Percentiles rank a stretch among this genome's conserved stretches.
Conservation (phyloP, 2,329 filamentous ascomycete genomes). For the Clarireedia hainanense region DNA sequence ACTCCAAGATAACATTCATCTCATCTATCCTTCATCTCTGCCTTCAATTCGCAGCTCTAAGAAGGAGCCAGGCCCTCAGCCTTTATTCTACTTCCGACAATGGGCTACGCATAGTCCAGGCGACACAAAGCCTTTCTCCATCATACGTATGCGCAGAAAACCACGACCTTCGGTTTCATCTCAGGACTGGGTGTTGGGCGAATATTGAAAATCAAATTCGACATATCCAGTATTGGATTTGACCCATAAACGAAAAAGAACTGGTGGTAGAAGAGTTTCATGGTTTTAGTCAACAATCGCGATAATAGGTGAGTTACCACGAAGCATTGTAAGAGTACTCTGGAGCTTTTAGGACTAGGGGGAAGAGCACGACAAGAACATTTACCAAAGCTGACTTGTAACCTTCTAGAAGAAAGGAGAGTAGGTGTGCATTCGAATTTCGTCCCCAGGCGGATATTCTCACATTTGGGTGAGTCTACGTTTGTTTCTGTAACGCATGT, state of each 20-base stretch:
- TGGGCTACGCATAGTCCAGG: constrained; percentile 28
- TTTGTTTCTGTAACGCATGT: neutral
- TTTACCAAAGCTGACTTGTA: neutral
- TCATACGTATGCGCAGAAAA: constrained; percentile 18
- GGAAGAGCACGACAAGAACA: neutral
- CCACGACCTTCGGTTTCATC: constrained; percentile 19
- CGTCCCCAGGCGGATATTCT: neutral
- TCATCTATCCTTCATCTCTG: neutral
- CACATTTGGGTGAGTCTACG: constrained; percentile 8
- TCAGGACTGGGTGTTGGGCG: constrained; percentile 14
- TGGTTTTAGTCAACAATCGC: constrained; percentile 15
- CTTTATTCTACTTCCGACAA: constrained; percentile 19
- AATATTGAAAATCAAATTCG: constrained; percentile 3
- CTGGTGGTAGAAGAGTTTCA: constrained; percentile 8
- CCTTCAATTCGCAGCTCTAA: neutral
- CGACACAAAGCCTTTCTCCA: constrained; percentile 22
- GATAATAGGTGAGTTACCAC: constrained; percentile 11
- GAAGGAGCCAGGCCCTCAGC: constrained; percentile 14
- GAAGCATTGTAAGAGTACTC: neutral
- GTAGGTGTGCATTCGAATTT: constrained; percentile 4
- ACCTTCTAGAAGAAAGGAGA: constrained; percentile 11
- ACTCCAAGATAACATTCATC: neutral
- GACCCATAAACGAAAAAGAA: constrained; percentile 13
- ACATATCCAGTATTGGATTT: constrained; percentile 19
- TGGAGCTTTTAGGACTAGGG: neutral